Base-by-base conservation (phyloP, 1,284 basidiomycete genomes). In the Ganoderma lucidum region DNA sequence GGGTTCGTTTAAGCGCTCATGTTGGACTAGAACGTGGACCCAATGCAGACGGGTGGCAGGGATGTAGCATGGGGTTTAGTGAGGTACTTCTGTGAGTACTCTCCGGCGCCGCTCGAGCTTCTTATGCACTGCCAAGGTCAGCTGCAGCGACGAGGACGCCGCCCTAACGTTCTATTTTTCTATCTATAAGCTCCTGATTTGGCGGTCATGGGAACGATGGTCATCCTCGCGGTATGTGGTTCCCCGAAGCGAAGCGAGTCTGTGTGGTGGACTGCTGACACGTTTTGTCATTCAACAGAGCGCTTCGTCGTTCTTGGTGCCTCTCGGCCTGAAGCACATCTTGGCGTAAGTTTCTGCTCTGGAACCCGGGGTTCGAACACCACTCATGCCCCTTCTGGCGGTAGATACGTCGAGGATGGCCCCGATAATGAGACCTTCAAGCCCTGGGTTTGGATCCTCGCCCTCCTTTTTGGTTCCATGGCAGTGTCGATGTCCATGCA, bases 361-460 rank as follows among this genome's bases (percentile, higher is more conserved):
- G 10, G 17, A 19, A 14, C 3, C 8, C 8, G 6, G 0, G n/a
- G 30, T 30, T 17, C 12, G 32, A 37, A 55, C 35, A 2, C 14
- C 15, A 41, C 58, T 59, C 6, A 64, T 39, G 17, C 32, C 35
- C 6, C 37, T 44, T 35, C 8, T 42, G 15, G 61, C 19, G n/a
- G 51, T 35, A 80, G 78, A 23, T 86, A 86, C 71, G 74, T 87
- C n/a, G 81, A 86, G 72, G 78, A 72, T 5, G 76, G 79, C 32
- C 82, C 81, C 15, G 69, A 80, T n/a, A 78, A 74, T 17, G 80
- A 81, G 0, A 66, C 70, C 3, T 74, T 85, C 56, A 76, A 80
- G 8, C 84, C 86, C 0, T 84, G 81, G 85, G 83, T 91, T 15
- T 93, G 91, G 90, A 85, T 92, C 59, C 62, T 81, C 3, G 81